These are phyloP conservation scores for Trichoderma sp. DNA, from an alignment of 2,329 filamentous ascomycete genomes.

Conservation along the genomic window DNA sequence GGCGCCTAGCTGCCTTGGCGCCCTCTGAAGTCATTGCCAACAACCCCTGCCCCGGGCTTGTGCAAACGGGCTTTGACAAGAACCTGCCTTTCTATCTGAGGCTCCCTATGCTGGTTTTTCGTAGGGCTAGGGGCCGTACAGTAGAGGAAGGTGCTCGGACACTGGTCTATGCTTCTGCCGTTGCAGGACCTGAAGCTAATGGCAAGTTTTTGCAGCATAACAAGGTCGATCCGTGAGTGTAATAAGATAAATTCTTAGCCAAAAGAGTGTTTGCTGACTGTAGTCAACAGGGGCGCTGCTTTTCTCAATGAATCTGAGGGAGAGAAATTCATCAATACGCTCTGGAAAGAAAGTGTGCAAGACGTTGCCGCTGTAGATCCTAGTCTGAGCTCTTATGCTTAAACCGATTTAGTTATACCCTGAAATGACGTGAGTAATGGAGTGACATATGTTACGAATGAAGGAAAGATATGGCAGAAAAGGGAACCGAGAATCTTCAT, in stretches of 20 bases:
- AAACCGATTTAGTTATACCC: background rate
- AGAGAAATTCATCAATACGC: background rate
- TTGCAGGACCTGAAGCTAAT: slow-evolving; percentile 3
- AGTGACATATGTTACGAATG: background rate
- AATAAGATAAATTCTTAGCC: too few species aligned
- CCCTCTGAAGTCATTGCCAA: slow-evolving; percentile 15
- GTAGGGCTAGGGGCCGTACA: slow-evolving; percentile 1
- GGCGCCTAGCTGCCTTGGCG: slow-evolving; percentile 14
- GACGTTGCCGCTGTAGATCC: background rate
- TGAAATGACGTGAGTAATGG: background rate
- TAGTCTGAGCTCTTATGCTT: background rate
- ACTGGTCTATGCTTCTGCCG: background rate
- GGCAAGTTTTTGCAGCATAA: slow-evolving; percentile 19
- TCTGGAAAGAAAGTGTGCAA: slow-evolving; percentile 5
- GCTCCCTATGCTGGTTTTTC: background rate
- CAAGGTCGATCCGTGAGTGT: slow-evolving; percentile 7
- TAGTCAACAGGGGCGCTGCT: background rate
- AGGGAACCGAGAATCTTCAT: too few species aligned
- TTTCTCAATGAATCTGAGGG: slow-evolving; percentile 3
- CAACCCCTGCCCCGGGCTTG: slow-evolving; percentile 14
- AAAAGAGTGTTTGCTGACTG: background rate
- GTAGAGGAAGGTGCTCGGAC: slow-evolving; percentile 18
- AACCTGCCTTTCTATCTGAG: slow-evolving; percentile 12
- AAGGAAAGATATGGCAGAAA: background rate
- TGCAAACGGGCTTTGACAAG: slow-evolving; percentile 14